Percentiles rank a stretch among this genome's conserved stretches.
Conservation (phyloP, 208 protist genomes). For the Endotrypanum monterogeii region DNA sequence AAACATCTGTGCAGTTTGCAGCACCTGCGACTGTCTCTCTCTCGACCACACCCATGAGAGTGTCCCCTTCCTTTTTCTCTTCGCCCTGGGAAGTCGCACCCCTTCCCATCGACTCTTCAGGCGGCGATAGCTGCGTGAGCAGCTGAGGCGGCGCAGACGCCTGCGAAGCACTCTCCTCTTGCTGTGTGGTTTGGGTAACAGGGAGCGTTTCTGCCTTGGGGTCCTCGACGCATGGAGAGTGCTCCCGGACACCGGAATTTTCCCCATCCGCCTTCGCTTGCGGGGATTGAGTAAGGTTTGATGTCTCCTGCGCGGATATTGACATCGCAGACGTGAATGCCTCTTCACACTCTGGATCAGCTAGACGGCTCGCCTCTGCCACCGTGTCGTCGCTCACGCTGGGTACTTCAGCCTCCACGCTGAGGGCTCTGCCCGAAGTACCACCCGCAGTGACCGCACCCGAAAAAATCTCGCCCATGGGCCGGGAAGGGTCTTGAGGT, state of each 20-base stretch:
- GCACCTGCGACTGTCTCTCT: background rate
- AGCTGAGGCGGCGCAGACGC: background rate
- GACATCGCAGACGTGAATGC: background rate
- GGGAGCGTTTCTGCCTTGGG: background rate
- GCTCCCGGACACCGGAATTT: background rate
- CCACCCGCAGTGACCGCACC: background rate
- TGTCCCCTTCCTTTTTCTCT: too few species aligned
- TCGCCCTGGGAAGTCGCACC: background rate
- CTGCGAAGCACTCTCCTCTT: background rate
- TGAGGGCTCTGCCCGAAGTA: background rate
- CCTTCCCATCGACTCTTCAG: background rate
- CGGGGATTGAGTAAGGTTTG: background rate
- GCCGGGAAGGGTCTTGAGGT: background rate
- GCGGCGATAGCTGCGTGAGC: background rate
- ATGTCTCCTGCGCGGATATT: background rate
- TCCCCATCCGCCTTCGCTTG: background rate
- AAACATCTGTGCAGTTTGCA: background rate
- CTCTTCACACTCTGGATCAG: background rate
- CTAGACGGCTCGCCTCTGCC: background rate
- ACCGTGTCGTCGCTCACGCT: constrained; percentile 13
- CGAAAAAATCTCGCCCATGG: background rate
- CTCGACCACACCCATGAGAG: too few species aligned
- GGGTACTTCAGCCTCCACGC: constrained; percentile 4
- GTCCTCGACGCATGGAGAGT: background rate
- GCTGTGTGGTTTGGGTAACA: background rate